Base-by-base conservation (phyloP, 768 basidiomycete species). In the Solioccasus polychromus region DNA sequence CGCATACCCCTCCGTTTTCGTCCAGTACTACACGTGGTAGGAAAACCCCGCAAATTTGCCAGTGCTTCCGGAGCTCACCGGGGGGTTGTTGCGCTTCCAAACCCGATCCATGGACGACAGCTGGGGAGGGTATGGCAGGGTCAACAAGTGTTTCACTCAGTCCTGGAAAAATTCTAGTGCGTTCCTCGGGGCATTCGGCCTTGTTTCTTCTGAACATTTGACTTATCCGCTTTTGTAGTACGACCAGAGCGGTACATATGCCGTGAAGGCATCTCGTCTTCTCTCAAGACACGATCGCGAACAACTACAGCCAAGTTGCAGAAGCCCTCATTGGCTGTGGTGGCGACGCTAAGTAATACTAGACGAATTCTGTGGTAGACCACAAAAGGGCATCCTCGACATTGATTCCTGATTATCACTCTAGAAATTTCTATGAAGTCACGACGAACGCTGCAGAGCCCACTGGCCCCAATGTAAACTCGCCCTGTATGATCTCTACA, bases 91-190 rank as follows among this genome's bases (percentile, higher is more conserved):
- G 24, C 69, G 56, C 23, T 48, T 65, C 14, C 67, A 63, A 23
- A 67, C 68, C 1, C 46, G 55, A 4, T 55, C 74, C n/a, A 63
- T 72, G 0, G 71, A 77, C 29, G 58, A 58, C 3, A 71, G 71
- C 1, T 77, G 73, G 76, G 70, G 70, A 2, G 74, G 73, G 3
- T 75, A 70, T 36, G 52, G 58, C 49, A 0, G n/a, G n/a, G n/a
- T n/a, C 1, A 2, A n/a, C 55, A 30, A 35, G 38, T 3, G 36
- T 26, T 17, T 25, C n/a, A 60, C 70, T 41, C 43, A 55, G 14
- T 63, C 64, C 3, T 71, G 74, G 50, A 52, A 68, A 47, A 47
- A 62, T 19, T 59, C 55, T 25, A 54, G 62, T 1, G 20, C 22
- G 2, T 56, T 53, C 11, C 25, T 55, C 3, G 39, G 17, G 5